Conservation (phyloP, 2,329 filamentous ascomycete species). For the Phialocephala subalpina region DNA sequence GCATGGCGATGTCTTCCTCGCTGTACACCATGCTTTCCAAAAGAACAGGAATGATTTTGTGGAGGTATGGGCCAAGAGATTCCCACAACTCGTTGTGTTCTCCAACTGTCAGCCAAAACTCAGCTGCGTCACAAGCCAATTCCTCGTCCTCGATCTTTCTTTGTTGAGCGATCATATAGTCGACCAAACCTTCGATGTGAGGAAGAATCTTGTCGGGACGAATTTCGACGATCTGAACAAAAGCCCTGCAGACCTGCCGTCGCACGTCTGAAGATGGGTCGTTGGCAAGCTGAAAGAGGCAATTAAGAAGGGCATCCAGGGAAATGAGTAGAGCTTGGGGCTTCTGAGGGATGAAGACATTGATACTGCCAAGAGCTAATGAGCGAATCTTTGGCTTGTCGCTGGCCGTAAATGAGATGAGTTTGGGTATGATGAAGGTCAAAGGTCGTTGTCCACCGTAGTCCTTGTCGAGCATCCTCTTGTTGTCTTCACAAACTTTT, state of each 20-base stretch:
- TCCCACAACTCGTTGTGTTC: conserved; percentile 85
- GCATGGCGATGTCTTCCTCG: conserved; percentile 86
- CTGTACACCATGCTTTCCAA: conserved; percentile 96
- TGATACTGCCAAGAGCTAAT: conserved; percentile 83
- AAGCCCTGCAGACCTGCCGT: conserved; percentile 90
- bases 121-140: conserved; percentile 90
- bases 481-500: conserved; percentile 98
- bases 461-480: conserved; percentile 83
- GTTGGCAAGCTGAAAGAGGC: conserved; percentile 81
- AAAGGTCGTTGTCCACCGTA: conserved; percentile 89
- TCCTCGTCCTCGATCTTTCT: conserved; percentile 83
- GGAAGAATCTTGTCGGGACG: conserved; percentile 90
- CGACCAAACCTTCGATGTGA: conserved; percentile 86
- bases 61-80: conserved; percentile 78
- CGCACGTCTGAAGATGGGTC: conserved; percentile 85
- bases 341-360: conserved; percentile 88
- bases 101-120: conserved; percentile 95
- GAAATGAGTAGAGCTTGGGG: conserved; percentile 82
- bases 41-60: conserved; percentile 88
- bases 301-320: conserved; percentile 82
- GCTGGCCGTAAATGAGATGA: conserved; percentile 86
- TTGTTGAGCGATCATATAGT: conserved; percentile 93
- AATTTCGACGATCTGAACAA: conserved; percentile 91
- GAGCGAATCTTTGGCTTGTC: conserved; percentile 79
- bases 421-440: conserved; percentile 86